Conservation (phyloP, 768 basidiomycete genomes). For the Tulasnella sp. region DNA sequence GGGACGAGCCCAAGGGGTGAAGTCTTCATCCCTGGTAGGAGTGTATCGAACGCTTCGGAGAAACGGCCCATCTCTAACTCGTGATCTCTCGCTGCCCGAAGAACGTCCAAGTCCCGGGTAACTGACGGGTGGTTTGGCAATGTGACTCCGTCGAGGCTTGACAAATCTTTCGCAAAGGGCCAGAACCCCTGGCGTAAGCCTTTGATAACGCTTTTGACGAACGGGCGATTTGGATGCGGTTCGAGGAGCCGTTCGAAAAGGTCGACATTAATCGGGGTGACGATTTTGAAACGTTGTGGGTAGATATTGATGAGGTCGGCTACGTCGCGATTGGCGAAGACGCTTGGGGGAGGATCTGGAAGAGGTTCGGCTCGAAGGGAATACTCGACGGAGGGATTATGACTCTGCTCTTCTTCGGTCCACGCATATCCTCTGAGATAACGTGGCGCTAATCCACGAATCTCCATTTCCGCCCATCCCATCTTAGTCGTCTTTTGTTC, state of each 20-base stretch:
- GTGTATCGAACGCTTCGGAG: conserved; percentile 42
- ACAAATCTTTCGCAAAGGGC: conserved; percentile 45
- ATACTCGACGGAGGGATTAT: neutral
- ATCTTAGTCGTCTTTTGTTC: neutral
- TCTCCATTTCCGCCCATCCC: neutral
- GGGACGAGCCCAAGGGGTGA: conserved; percentile 50
- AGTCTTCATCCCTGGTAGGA: conserved; percentile 52
- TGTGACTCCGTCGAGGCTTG: conserved; percentile 38
- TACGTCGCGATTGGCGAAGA: conserved; percentile 34
- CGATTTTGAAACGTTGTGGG: conserved; percentile 46
- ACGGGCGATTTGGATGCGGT: conserved; percentile 47
- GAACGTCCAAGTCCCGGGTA: conserved; percentile 39
- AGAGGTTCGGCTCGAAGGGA: neutral
- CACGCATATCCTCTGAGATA: conserved; percentile 7
- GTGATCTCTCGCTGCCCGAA: conserved; percentile 41
- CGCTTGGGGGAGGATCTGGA: neutral
- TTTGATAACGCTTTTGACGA: conserved; percentile 45
- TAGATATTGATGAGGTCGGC: conserved; percentile 40
- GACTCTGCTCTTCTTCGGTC: neutral
- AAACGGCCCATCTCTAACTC: conserved; percentile 37
- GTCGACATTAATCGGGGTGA: conserved; percentile 47
- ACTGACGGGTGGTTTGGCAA: conserved; percentile 26
- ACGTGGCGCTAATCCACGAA: neutral
- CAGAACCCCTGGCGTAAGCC: conserved; percentile 51
- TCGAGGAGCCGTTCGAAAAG: conserved; percentile 42